A percentile compares a stretch with the other conserved stretches of the same genome.
Conservation (phyloP, 1,284 basidiomycete genomes). For the Heliocybe sulcata region DNA sequence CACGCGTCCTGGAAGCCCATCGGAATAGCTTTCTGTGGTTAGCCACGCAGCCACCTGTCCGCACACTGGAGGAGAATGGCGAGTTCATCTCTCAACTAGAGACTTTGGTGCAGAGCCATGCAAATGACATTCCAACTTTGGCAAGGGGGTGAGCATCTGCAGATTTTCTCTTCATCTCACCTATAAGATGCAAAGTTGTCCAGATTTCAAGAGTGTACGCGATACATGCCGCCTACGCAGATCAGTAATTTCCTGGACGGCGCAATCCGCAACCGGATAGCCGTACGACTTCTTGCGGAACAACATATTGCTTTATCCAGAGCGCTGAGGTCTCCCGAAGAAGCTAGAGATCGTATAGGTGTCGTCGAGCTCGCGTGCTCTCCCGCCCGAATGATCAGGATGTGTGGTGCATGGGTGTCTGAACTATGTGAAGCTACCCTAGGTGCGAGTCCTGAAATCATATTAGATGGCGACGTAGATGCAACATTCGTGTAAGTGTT, state of each 20-base stretch:
- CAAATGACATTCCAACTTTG: slow-evolving; percentile 85
- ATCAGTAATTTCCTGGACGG: slow-evolving; percentile 79
- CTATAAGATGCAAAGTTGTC: slow-evolving; percentile 2
- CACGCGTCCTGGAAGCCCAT: slow-evolving; percentile 68
- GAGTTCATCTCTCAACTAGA: slow-evolving; percentile 63
- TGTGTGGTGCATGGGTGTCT: slow-evolving; percentile 76
- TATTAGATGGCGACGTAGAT: slow-evolving; percentile 62
- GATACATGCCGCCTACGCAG: slow-evolving; percentile 75
- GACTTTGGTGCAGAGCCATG: slow-evolving; percentile 69
- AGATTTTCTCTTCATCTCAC: background rate
- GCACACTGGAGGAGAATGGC: slow-evolving; percentile 62
- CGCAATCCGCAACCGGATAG: slow-evolving; percentile 82
- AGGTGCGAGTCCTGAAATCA: slow-evolving; percentile 59
- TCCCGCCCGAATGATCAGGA: slow-evolving; percentile 62
- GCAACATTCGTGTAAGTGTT: slow-evolving; percentile 70
- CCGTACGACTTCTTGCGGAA: slow-evolving; percentile 85
- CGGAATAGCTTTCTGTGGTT: slow-evolving; percentile 69
- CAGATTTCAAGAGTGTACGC: slow-evolving; percentile 82
- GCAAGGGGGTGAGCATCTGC: slow-evolving; percentile 66
- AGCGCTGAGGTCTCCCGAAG: slow-evolving; percentile 36
- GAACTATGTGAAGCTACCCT: slow-evolving; percentile 86
- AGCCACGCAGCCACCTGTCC: slow-evolving; percentile 62
- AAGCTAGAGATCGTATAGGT: slow-evolving; percentile 38
- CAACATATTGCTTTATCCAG: slow-evolving; percentile 84
- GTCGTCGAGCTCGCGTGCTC: slow-evolving; percentile 67